Base-by-base conservation (phyloP, 768 basidiomycete genomes). In the Hericium coralloides region DNA sequence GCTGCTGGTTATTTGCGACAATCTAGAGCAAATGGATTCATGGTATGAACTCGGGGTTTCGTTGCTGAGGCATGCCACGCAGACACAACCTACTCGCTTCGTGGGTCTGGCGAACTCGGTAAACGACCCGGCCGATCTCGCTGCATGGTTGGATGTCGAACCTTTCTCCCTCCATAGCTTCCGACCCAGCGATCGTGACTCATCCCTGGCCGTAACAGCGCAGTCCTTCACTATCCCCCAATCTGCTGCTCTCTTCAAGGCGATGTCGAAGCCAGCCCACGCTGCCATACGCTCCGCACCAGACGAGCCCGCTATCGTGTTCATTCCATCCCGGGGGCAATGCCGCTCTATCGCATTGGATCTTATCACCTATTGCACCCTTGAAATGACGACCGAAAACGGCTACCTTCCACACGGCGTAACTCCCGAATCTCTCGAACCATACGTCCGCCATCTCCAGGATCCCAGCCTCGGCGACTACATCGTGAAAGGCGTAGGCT, bases 221-320 rank as follows among this genome's bases (percentile, higher is more conserved):
- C 84, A 89, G 55, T 79, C 91, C 0, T 98, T 95, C 72, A 86
- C 84, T 17, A 87, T 93, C 48, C 82, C 92, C 0, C 84, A 93
- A 64, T 97, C 95, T 4, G 79, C 87, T 0, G 84, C 91, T 0
- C 76, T 98, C 18, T 85, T 93, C 72, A 95, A 94, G 65, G 81
- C 85, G 2, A 97, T 98, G 87, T 82, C 89, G 49, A 95, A 92
- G 67, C 93, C 95, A 3, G 84, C 87, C 2, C 90, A 95, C 69
- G 71, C 82, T 10, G 84, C 84, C n/a, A 83, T 97, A 58, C 79
- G 72, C 14, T 73, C 73, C 2, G 67, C 73, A 1, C 64, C 68
- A 12, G 74, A 71, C 7, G 78, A 79, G 56, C 74, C 79, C 2
- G 80, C 85, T 0, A 79, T 98, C 59, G 76, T 95, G 12, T 97